Base-by-base conservation (phyloP, 2,329 filamentous ascomycete species). In the Hymenotorrendiella dingleyae region DNA sequence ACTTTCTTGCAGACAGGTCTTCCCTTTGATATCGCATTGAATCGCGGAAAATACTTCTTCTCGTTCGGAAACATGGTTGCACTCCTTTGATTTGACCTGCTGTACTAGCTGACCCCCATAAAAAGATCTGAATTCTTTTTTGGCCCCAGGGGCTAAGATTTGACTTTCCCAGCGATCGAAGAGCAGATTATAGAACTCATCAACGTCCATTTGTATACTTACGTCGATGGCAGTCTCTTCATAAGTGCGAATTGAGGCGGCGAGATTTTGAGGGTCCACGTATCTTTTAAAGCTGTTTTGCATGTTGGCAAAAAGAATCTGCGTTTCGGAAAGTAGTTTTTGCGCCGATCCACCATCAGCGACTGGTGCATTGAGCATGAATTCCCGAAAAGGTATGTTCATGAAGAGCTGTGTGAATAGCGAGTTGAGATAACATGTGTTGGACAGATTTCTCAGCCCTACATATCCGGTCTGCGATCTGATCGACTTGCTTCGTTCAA, bases 391-490 rank as follows among this genome's bases (percentile, higher is more conserved):
- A 6, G 80, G 74, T 12, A 86, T 67, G 59, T 98, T 97, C 88
- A 96, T 97, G 69, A 91, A 98, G 0, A 98, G 76, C 60, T 98
- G 93, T 0, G 89, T 91, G 47, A 97, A 74, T 1, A 98, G 70
- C 0, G 93, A 97, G 62, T 98, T 98, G 60, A 97, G 76, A 61
- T 98, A 98, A 65, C 93, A 98, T 0, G 94, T 97, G 60, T 96
- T 95, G 8, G 88, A 93, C 12, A 96, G 74, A 57, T 98, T 98
- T 43, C 76, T 76, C n/a, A 98, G 66, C 1, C 93, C 93, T n/a
- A 85, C 80, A 60, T 94, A 94, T 16, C 88, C 89, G 49, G 85
- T 85, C 1, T 77, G 66, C 2, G 86, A 80, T 48, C 88, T 80
- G n/a, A 94, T 74, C 12, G 79, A 76, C 55, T 77, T 81, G 28